phyloP scores from a whole-genome alignment of 345 rosid genomes.

The Carallia pectinifolia region DNA sequence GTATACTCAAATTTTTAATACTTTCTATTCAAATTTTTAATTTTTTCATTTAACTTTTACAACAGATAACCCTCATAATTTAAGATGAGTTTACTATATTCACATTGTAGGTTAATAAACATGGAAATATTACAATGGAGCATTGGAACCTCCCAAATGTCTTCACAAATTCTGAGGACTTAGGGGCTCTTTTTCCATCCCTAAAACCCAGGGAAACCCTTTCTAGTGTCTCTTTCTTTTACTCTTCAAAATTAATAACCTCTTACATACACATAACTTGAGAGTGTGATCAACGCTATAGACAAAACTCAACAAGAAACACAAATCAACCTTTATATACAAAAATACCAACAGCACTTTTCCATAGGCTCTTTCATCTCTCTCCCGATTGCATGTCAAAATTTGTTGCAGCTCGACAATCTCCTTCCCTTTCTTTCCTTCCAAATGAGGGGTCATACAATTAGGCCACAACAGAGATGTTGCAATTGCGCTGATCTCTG shows the following conservation, averaged over 20 bases:
- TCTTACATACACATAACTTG: slow-evolving; percentile 23
- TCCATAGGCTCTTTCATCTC: background rate
- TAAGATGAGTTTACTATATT: too few species aligned
- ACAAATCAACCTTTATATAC: background rate
- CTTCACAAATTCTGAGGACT: background rate
- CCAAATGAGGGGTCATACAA: background rate
- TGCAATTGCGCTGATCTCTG: slow-evolving; percentile 54
- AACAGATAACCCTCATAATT: too few species aligned
- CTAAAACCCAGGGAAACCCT: slow-evolving; percentile 2
- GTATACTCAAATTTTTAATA: too few species aligned
- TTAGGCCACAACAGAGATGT: slow-evolving; percentile 74
- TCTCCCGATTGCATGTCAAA: slow-evolving; percentile 17
- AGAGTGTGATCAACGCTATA: slow-evolving; percentile 5
- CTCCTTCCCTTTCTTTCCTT: background rate
- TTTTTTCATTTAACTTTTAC: too few species aligned
- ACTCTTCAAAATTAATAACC: slow-evolving; percentile 27
- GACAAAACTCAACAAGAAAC: background rate
- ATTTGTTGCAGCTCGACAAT: slow-evolving; percentile 6
- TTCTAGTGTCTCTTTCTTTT: slow-evolving; percentile 9
- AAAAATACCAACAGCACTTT: background rate
- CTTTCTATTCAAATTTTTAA: too few species aligned
- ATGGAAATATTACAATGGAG: background rate
- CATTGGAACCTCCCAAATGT: background rate
- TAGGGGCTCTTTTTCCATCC: background rate
- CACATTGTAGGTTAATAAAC: background rate